Evolutionary conservation across 2,329 filamentous ascomycete species (phyloP), one percentile per base, ranked within the genome.

Genomic region (Nemania abortiva): DNA sequence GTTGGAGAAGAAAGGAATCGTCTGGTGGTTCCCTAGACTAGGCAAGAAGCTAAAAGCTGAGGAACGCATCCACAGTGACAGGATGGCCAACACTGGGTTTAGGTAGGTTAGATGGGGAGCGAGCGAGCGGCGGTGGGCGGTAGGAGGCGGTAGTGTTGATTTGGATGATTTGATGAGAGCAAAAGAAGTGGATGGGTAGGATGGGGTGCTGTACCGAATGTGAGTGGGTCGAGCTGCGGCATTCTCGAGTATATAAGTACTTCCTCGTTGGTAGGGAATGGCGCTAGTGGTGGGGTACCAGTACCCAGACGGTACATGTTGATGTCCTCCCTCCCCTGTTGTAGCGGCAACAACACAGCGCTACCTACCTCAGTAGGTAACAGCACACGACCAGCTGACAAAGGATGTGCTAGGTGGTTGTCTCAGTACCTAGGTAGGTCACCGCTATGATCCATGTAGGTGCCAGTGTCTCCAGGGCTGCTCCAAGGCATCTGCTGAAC

Each of bases 141-240:
- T 47, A 54, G 58, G 62, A 53, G 69, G 65, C 62, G 53, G 61
- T 62, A 52, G 65, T 64, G 66, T 50, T 64, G 66, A 69, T 66
- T 63, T 69, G 58, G 63, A 64, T 66, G 66, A 71, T 71, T 70
- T 71, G 66, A 61, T 47, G 63, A 59, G 57, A 69, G 66, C 49
- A 20, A 71, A 63, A 45, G 66, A 69, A 50, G 55, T 56, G 54
- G 55, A 60, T 63, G 52, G 65, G 66, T 58, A 69, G 70, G 34
- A 63, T 61, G 29, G 50, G 62, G 47, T 65, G 31, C 52, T 65
- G 22, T 61, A 29, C 66, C 50, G 29, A 63, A n/a, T 70, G 68
- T 70, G 68, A 64, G 69, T 71, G 69, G 66, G 63, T 20, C 52
- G 18, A 4, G 34, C 2, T 65, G 50, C 60, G 10, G 1, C 47